phyloP scores from a whole-genome alignment of 2,329 filamentous ascomycete genomes.

The Pseudophaeomoniella oleicola region DNA sequence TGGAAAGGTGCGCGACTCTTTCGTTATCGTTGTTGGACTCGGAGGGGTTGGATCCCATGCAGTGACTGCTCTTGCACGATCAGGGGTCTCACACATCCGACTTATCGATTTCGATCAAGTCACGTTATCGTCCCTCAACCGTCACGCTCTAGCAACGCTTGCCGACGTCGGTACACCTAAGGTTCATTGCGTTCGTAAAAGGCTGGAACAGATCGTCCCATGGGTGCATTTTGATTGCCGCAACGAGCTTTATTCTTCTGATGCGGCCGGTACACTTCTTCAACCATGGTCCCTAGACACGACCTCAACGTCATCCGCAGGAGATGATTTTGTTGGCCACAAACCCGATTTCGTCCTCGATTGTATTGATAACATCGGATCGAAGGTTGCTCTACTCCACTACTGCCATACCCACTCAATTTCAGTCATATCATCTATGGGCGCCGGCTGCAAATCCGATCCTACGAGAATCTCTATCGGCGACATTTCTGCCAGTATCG shows the following conservation, averaged over 20 bases:
- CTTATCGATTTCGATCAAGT: conserved; percentile 97
- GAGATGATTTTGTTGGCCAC: conserved; percentile 19
- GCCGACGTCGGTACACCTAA: conserved; percentile 89
- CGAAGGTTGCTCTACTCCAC: conserved; percentile 78
- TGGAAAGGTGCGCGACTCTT: conserved; percentile 61
- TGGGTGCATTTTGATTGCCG: conserved; percentile 84
- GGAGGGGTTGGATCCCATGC: conserved; percentile 93
- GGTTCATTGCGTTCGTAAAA: conserved; percentile 65
- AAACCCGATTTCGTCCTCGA: conserved; percentile 83
- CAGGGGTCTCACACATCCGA: conserved; percentile 74
- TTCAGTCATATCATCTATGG: conserved; percentile 87
- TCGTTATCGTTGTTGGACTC: conserved; percentile 80
- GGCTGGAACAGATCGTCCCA: conserved; percentile 73
- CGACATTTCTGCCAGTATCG: conserved; percentile 75
- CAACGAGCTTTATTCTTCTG: conserved; percentile 66
- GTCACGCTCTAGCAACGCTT: conserved; percentile 89
- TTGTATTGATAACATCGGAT: conserved; percentile 96
- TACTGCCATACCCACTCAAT: conserved; percentile 70
- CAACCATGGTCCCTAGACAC: conserved; percentile 43
- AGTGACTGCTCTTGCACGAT: conserved; percentile 69
- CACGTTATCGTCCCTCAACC: conserved; percentile 80
- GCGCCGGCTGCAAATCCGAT: conserved; percentile 83
- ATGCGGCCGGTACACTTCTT: conserved; percentile 52
- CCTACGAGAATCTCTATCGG: conserved; percentile 75
- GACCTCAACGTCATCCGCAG: conserved; percentile 26